Conservation (phyloP, 2,329 filamentous ascomycete genomes). For the Cadophora luteo-olivacea region DNA sequence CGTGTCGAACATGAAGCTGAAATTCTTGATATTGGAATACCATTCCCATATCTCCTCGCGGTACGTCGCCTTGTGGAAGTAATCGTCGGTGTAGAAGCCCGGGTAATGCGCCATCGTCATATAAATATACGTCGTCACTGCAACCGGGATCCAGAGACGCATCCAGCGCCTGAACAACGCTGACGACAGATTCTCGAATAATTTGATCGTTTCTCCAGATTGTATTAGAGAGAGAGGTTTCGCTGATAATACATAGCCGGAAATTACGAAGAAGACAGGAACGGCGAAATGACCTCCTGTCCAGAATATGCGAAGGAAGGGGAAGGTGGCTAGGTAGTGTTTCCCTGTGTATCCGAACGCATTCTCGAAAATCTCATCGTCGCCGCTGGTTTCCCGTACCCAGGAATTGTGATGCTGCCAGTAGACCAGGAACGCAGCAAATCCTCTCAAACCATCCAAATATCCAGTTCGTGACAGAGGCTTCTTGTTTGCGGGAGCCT, state of each 20-base stretch:
- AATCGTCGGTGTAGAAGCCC: constrained; percentile 37
- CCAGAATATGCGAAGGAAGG: constrained; percentile 65
- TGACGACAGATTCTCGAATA: constrained; percentile 51
- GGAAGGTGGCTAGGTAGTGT: constrained; percentile 54
- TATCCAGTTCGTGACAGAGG: constrained; percentile 47
- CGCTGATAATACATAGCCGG: constrained; percentile 54
- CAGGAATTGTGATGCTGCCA: constrained; percentile 51
- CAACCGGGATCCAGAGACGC: constrained; percentile 53
- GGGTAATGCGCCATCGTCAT: constrained; percentile 41
- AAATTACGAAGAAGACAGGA: constrained; percentile 58
- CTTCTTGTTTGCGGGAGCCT: constrained; percentile 14
- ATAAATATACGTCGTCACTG: constrained; percentile 50
- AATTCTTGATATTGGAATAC: constrained; percentile 66
- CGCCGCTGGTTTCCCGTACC: constrained; percentile 41
- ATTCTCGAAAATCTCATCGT: constrained; percentile 34
- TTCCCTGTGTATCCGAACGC: constrained; percentile 44
- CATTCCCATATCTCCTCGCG: constrained; percentile 40
- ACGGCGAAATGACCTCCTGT: constrained; percentile 66
- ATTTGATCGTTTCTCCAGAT: constrained; percentile 45
- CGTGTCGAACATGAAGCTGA: constrained; percentile 68
- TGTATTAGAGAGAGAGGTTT: constrained; percentile 52
- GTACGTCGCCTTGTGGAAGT: constrained; percentile 32
- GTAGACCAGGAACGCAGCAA: constrained; percentile 56
- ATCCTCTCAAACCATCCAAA: constrained; percentile 55
- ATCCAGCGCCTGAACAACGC: constrained; percentile 55